phyloP scores from a whole-genome alignment of 306 rosid species.

The Ormosia semicastrata region DNA sequence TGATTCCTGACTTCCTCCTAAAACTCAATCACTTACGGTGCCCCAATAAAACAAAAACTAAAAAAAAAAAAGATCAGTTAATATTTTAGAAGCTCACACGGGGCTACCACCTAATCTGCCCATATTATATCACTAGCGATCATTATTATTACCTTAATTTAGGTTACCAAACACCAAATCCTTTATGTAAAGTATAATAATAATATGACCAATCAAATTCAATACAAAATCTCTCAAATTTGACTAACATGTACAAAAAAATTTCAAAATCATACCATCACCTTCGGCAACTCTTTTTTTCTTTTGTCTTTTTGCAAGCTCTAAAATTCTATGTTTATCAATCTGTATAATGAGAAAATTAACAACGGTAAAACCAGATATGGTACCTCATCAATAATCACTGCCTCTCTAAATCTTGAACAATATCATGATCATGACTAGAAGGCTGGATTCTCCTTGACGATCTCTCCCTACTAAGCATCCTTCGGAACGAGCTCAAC shows the following conservation, averaged over 20 bases:
- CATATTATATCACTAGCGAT: constrained; percentile 6
- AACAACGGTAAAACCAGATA: neutral
- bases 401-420: constrained; percentile 60
- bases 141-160: neutral
- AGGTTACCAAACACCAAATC: constrained; percentile 35
- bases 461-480: constrained; percentile 53
- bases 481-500: constrained; percentile 56
- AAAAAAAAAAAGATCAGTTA: neutral
- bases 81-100: constrained; percentile 31
- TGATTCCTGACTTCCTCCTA: constrained; percentile 1
- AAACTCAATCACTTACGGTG: neutral
- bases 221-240: neutral
- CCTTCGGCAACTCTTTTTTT: neutral
- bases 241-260: neutral
- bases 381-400: constrained; percentile 13
- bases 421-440: neutral
- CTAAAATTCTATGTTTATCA: neutral
- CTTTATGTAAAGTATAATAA: neutral
- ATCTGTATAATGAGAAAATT: neutral
- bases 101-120: constrained; percentile 28
- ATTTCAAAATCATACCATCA: neutral
- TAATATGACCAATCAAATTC: neutral
- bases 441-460: constrained; percentile 40
- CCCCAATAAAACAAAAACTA: constrained; percentile 8
- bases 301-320: neutral